Evolutionary conservation across 192 early-diverging fungal species (phyloP).

Genomic region (Anaeromyces robustus): DNA sequence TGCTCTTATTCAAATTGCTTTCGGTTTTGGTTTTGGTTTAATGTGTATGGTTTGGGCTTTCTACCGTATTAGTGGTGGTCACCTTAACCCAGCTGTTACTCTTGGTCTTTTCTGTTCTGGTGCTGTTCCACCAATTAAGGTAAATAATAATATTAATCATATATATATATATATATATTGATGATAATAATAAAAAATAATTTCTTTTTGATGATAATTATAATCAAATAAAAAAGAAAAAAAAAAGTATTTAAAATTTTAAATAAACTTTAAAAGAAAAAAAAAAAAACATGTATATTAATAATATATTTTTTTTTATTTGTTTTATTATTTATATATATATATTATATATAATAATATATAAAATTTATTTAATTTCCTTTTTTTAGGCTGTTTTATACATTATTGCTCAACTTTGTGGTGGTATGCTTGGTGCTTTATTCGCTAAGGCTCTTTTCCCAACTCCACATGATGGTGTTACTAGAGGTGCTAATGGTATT

Average conservation of each 20-base stretch:
- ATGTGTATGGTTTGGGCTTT: not conserved
- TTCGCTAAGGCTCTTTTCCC: slow-evolving; percentile 10
- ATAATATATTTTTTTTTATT: too few relatives aligned
- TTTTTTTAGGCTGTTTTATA: slow-evolving; percentile 27
- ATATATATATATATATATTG: too few relatives aligned
- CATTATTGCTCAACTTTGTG: slow-evolving; percentile 37
- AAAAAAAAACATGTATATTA: too few relatives aligned
- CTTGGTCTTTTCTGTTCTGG: slow-evolving; percentile 33
- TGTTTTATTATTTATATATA: too few relatives aligned
- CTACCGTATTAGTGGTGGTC: slow-evolving; percentile 16
- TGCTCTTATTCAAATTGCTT: not conserved
- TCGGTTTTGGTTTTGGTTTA: not conserved
- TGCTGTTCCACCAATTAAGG: slow-evolving; percentile 18
- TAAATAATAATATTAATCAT: too few relatives aligned
- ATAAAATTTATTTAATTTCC: too few relatives aligned
- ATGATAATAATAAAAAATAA: too few relatives aligned
- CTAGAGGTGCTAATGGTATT: slow-evolving; percentile 8
- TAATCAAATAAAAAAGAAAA: too few relatives aligned
- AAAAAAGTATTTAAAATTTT: too few relatives aligned
- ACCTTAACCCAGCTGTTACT: slow-evolving; percentile 51
- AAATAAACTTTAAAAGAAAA: too few relatives aligned
- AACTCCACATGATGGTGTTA: slow-evolving; percentile 8
- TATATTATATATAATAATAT: too few relatives aligned
- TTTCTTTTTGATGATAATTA: too few relatives aligned
- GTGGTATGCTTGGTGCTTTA: slow-evolving; percentile 32